Percentiles rank a stretch among this genome's conserved stretches.
phyloP scores from a whole-genome alignment of 2,329 filamentous ascomycete species.

The Stachybotrys chlorohalonatus region DNA sequence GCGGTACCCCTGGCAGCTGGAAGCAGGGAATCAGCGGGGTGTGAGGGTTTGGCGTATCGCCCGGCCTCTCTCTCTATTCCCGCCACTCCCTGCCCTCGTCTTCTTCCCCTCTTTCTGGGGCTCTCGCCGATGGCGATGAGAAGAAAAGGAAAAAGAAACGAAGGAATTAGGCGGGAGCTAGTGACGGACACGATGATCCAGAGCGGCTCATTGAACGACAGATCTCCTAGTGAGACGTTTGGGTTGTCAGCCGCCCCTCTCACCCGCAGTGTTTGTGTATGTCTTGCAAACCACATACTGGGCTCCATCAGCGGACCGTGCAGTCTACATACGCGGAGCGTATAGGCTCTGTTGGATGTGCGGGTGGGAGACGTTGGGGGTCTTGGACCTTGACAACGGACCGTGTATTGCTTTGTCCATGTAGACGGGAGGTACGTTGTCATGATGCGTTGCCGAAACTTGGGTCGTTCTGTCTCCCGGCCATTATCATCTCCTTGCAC shows the following conservation, averaged over 20 bases:
- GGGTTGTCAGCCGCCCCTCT: neutral
- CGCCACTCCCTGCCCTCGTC: neutral
- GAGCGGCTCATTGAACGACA: neutral
- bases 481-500: neutral
- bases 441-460: too few species aligned
- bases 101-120: neutral
- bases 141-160: neutral
- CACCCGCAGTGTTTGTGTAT: neutral
- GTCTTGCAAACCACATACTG: neutral
- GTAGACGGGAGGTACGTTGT: too few species aligned
- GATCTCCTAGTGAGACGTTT: neutral
- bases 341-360: neutral
- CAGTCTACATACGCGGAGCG: neutral
- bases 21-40: neutral
- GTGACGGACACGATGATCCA: neutral
- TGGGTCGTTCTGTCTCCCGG: too few species aligned
- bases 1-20: conserved; percentile 3
- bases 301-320: neutral
- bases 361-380: too few species aligned
- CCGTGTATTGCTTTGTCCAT: too few species aligned
- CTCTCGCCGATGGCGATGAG: neutral
- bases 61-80: neutral
- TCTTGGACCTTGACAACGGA: too few species aligned
- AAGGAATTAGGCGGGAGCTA: neutral
- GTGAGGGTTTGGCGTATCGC: neutral